Percentiles rank a stretch among this genome's conserved stretches.
Evolutionary conservation across 2,329 filamentous ascomycete genomes (phyloP).

Genomic region (Diplodia intermedia): DNA sequence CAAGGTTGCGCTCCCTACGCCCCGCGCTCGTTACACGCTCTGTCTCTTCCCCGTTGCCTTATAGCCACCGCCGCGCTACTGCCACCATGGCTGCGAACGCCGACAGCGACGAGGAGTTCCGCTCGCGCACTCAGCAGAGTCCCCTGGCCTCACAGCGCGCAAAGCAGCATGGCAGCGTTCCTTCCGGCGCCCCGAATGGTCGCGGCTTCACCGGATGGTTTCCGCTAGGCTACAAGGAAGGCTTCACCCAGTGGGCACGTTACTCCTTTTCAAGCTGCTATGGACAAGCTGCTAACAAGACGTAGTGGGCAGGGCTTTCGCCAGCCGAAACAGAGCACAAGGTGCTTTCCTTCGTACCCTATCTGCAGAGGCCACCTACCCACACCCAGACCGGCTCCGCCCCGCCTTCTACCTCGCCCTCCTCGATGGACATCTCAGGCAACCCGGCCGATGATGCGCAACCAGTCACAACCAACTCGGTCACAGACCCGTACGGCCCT

Average conservation of each 20-base stretch:
- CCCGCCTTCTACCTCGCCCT: conserved; percentile 53
- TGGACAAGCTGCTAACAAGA: conserved; percentile 1
- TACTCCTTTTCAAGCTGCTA: background rate
- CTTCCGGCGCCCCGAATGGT: conserved; percentile 41
- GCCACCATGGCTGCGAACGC: conserved; percentile 29
- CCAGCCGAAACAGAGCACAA: conserved; percentile 84
- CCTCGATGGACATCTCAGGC: conserved; percentile 49
- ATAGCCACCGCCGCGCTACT: conserved; percentile 7
- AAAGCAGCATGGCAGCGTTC: conserved; percentile 44
- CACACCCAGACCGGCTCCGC: conserved; percentile 69
- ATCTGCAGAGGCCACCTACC: conserved; percentile 74
- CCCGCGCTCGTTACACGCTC: conserved; percentile 2
- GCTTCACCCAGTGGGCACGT: conserved; percentile 87
- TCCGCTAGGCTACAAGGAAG: conserved; percentile 89
- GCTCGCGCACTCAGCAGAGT: conserved; percentile 50
- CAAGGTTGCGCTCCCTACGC: conserved; percentile 7
- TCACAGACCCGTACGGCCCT: conserved; percentile 80
- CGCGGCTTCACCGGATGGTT: conserved; percentile 64
- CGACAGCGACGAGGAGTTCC: conserved; percentile 25
- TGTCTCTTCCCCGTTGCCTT: background rate
- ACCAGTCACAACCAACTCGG: conserved; percentile 52
- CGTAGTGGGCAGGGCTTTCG: conserved; percentile 83
- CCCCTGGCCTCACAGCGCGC: conserved; percentile 58
- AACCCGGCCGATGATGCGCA: conserved; percentile 48
- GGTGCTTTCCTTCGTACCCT: conserved; percentile 85